Percentiles rank a stretch among this genome's conserved stretches.
phyloP scores from a whole-genome alignment of 352 stramenopile genomes.

The Phytopythium litorale region DNA sequence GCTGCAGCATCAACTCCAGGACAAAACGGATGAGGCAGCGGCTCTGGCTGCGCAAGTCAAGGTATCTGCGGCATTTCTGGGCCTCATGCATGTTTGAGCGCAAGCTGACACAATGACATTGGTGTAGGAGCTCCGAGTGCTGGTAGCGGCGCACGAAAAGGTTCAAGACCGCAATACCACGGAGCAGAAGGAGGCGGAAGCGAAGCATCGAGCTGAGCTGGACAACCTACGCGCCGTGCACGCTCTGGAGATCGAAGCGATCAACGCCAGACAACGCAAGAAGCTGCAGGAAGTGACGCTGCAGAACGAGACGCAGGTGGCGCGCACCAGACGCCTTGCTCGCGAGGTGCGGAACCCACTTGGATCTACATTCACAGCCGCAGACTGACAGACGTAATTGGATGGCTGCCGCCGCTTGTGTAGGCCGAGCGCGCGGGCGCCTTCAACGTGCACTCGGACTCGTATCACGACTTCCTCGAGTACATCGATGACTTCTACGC shows the following conservation, averaged over 20 bases:
- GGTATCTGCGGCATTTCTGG: slow-evolving; percentile 6
- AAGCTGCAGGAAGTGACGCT: slow-evolving; percentile 38
- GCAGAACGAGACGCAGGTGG: slow-evolving; percentile 43
- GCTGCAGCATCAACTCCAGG: slow-evolving; percentile 37
- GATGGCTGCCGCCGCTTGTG: background rate
- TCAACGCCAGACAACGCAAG: slow-evolving; percentile 45
- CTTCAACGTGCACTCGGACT: slow-evolving; percentile 36
- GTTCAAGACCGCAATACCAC: slow-evolving; percentile 31
- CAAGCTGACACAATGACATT: background rate
- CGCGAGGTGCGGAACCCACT: slow-evolving; percentile 1
- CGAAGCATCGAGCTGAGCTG: slow-evolving; percentile 38
- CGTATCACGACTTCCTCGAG: slow-evolving; percentile 46
- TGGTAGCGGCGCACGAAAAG: slow-evolving; percentile 38
- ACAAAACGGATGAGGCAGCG: slow-evolving; percentile 25
- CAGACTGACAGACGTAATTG: background rate
- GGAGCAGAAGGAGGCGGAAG: slow-evolving; percentile 22
- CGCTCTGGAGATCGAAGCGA: slow-evolving; percentile 39
- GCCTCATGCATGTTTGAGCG: background rate
- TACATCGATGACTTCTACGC: slow-evolving; percentile 73
- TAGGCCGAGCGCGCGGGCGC: slow-evolving; percentile 7
- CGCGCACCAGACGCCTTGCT: slow-evolving; percentile 19
- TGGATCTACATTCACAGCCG: background rate
- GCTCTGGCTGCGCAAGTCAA: slow-evolving; percentile 42
- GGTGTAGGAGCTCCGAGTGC: slow-evolving; percentile 34
- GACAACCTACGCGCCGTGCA: slow-evolving; percentile 44